phyloP scores from a whole-genome alignment of 176 grass and related monocot genomes.

The Triticum urartu region DNA sequence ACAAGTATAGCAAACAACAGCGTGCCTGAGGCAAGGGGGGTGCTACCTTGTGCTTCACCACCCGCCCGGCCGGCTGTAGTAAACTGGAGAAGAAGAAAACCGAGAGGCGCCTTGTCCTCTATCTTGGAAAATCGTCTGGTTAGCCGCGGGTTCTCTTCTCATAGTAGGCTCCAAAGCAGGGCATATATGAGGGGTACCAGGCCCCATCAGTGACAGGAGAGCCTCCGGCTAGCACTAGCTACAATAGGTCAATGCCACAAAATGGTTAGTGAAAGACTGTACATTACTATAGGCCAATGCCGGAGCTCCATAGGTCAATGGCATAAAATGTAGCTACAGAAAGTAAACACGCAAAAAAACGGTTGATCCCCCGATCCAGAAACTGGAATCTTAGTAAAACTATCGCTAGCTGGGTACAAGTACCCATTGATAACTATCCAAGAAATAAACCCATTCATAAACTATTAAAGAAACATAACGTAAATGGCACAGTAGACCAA shows the following conservation, averaged over 20 bases:
- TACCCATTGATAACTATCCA: background rate
- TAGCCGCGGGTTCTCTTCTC: background rate
- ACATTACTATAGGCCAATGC: too few species aligned
- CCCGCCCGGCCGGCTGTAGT: background rate
- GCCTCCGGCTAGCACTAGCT: background rate
- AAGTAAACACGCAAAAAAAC: too few species aligned
- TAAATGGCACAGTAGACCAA: background rate
- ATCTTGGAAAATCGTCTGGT: slow-evolving; percentile 18
- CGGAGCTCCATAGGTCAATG: too few species aligned
- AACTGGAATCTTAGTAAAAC: background rate
- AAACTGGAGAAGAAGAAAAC: slow-evolving; percentile 1
- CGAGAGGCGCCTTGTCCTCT: background rate
- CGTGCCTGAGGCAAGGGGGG: slow-evolving; percentile 16
- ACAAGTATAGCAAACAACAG: slow-evolving; percentile 27
- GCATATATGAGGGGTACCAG: background rate
- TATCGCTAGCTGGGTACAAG: background rate
- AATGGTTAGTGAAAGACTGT: too few species aligned
- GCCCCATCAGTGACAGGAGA: background rate
- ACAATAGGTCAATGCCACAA: too few species aligned
- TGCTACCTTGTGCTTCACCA: slow-evolving; percentile 26
- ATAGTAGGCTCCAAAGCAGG: slow-evolving; percentile 21
- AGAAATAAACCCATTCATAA: background rate
- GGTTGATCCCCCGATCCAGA: background rate
- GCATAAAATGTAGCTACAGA: too few species aligned
- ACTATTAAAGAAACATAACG: background rate